Base-by-base conservation (phyloP, 176 grass and related monocot genomes). In the Oryza punctata region DNA sequence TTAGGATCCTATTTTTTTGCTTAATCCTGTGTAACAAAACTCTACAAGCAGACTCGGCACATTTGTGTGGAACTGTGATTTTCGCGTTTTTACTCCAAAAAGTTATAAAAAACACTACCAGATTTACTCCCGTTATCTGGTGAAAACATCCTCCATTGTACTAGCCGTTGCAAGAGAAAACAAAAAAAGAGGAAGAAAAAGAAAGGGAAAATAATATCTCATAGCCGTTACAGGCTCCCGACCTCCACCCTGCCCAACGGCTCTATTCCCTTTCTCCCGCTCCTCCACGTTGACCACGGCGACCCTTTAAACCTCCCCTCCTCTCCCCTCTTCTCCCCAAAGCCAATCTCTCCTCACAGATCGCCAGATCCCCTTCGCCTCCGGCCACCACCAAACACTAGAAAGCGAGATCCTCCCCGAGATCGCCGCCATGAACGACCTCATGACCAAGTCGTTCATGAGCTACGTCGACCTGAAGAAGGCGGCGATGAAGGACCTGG, bases 391-490 rank as follows among this genome's bases (percentile, higher is more conserved):
- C 52, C 12, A 67, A 86, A 89, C 66, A 45, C 57, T 82, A 85
- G 67, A 70, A 46, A 60, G 41, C 46, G 14, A 77, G 26, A 50
- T 21, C 16, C 16, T 15, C 49, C 40, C 3, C 12, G 54, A 81
- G 82, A 49, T 37, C 80, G 84, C n/a, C 67, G 18, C 75, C 84
- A 94, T 99, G 96, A 99, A 99, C 77, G 89, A 99, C 82, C 93
- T 99, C 75, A 99, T 99, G 87, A 99, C 96, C 85, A 99, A 96
- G 84, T 99, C 96, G 49, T 99, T 99, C 96, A 87, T 94, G 90
- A 99, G 89, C 87, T 99, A 99, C 69, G 93, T 91, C 69, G 93
- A 99, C 79, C 93, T 99, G 69, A 99, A 99, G 96, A 99, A 99
- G 86, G 93, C 88, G 78, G 96, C 91, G 64, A 85, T 92, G 65